Evolutionary conservation across 148 eudicot species (phyloP).

Genomic region (Silene conica): DNA sequence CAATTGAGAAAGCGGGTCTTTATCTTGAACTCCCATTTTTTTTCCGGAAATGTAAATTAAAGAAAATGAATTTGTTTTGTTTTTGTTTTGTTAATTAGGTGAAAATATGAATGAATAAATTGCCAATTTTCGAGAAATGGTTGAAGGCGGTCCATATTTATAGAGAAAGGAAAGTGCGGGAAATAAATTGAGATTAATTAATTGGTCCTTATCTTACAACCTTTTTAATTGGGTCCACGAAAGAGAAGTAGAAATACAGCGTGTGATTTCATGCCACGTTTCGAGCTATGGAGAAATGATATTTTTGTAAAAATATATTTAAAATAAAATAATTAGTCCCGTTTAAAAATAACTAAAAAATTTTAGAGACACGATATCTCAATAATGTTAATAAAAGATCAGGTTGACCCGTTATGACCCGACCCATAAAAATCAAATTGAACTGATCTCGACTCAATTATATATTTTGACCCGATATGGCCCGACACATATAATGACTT

Average conservation of each 20-base stretch:
- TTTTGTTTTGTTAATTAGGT: background rate
- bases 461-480: no score
- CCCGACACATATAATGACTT: no score
- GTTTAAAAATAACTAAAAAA: no score
- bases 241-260: background rate
- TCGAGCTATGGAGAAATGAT: background rate
- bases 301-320: no score
- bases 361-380: no score
- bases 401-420: no score
- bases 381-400: no score
- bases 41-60: background rate
- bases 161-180: slow-evolving; percentile 12
- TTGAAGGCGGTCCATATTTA: slow-evolving; percentile 17
- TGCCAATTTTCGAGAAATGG: slow-evolving; percentile 12
- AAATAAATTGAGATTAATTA: slow-evolving; percentile 28
- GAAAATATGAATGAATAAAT: background rate
- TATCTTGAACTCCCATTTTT: slow-evolving; percentile 45
- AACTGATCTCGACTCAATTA: no score
- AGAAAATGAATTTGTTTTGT: no score
- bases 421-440: no score
- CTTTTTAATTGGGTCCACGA: slow-evolving; percentile 13
- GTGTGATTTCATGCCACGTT: slow-evolving; percentile 28
- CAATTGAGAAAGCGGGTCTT: slow-evolving; percentile 51
- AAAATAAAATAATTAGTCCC: no score
- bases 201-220: slow-evolving; percentile 27